A percentile compares a stretch with the other conserved stretches of the same genome.
Evolutionary conservation across 805 yeast genomes (phyloP).

Genomic region (Kuraishia borneana): DNA sequence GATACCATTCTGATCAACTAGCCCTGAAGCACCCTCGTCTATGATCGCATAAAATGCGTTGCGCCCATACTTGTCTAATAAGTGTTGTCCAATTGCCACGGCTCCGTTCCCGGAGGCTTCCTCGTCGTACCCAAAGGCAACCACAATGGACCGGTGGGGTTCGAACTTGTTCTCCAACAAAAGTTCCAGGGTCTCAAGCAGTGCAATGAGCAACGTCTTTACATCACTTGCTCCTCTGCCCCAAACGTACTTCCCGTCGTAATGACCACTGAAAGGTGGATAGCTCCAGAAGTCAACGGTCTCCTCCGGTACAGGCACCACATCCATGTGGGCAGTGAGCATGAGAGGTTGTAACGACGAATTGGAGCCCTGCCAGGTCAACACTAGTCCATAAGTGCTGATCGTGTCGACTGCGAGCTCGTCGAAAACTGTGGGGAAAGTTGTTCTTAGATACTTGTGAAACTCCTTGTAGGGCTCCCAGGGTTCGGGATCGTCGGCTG

Average conservation of each 20-base stretch:
- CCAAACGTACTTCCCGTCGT: slow-evolving; percentile 54
- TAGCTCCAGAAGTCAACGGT: slow-evolving; percentile 48
- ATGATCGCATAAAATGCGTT: slow-evolving; percentile 50
- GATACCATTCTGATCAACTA: slow-evolving; percentile 19
- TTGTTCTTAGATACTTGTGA: slow-evolving; percentile 24
- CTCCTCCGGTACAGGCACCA: slow-evolving; percentile 60
- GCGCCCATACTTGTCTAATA: slow-evolving; percentile 45
- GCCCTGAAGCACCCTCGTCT: slow-evolving; percentile 37
- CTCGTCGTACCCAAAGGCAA: slow-evolving; percentile 74
- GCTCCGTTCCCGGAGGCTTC: slow-evolving; percentile 70
- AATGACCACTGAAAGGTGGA: slow-evolving; percentile 58
- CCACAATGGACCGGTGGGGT: slow-evolving; percentile 52
- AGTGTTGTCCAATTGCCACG: slow-evolving; percentile 27
- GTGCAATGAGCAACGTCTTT: slow-evolving; percentile 55
- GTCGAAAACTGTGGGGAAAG: slow-evolving; percentile 27
- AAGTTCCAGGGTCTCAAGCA: slow-evolving; percentile 58
- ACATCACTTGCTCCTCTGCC: slow-evolving; percentile 78
- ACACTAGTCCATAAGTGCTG: slow-evolving; percentile 53
- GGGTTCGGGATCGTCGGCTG: slow-evolving; percentile 40
- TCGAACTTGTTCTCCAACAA: slow-evolving; percentile 32
- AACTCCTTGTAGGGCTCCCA: slow-evolving; percentile 20
- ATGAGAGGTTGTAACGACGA: slow-evolving; percentile 46
- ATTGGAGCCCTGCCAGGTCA: slow-evolving; percentile 50
- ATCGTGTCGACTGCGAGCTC: slow-evolving; percentile 37
- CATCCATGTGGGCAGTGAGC: slow-evolving; percentile 72